Conservation (phyloP, 2,329 filamentous ascomycete species). For the Trichophyton schoenleinii region DNA sequence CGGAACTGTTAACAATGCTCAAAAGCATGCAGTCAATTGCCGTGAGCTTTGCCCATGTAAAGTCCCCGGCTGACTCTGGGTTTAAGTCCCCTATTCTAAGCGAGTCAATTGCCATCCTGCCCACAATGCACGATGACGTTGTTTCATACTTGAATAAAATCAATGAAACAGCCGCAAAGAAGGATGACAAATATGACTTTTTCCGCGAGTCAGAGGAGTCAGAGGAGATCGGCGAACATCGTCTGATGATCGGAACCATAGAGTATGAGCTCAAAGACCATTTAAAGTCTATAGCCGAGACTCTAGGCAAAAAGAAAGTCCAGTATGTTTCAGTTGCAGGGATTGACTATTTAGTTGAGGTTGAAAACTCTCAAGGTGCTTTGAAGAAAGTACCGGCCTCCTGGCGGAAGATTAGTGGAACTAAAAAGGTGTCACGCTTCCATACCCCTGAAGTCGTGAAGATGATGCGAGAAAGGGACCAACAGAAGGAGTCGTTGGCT, state of each 20-base stretch:
- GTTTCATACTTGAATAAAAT: conserved; percentile 69
- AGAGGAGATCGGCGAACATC: conserved; percentile 77
- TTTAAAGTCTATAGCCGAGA: conserved; percentile 55
- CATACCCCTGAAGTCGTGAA: conserved; percentile 83
- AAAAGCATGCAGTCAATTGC: conserved; percentile 76
- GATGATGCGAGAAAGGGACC: conserved; percentile 75
- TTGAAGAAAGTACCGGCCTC: conserved; percentile 83
- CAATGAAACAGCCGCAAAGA: conserved; percentile 67
- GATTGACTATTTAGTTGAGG: conserved; percentile 90
- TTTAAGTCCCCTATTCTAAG: conserved; percentile 61
- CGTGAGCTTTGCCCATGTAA: conserved; percentile 59
- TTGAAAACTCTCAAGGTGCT: conserved; percentile 57
- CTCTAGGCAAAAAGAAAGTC: conserved; percentile 59
- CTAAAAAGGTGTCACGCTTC: conserved; percentile 82
- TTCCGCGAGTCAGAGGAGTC: conserved; percentile 80
- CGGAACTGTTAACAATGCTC: conserved; percentile 72
- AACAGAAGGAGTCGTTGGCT: conserved; percentile 84
- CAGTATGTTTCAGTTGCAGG: conserved; percentile 74
- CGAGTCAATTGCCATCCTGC: conserved; percentile 61
- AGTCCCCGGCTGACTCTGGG: conserved; percentile 51
- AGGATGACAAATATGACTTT: conserved; percentile 87
- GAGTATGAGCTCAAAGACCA: conserved; percentile 80
- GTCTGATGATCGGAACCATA: conserved; percentile 79
- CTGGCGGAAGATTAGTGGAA: conserved; percentile 90
- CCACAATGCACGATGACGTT: conserved; percentile 61